Base-by-base conservation (phyloP, 495 filamentous ascomycete genomes). In the Oidiodendron maius region DNA sequence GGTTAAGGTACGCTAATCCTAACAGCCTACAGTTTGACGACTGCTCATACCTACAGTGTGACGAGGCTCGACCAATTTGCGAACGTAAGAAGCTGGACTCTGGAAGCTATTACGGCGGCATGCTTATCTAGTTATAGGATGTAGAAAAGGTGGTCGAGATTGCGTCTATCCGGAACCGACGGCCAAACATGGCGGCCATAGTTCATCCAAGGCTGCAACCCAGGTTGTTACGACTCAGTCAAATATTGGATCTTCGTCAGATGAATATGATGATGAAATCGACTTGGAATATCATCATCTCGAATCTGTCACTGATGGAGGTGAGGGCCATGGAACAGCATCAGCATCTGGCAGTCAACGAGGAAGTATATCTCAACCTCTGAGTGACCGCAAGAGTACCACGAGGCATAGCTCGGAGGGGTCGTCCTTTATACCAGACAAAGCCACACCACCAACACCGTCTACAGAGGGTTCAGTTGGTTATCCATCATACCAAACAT, bases 41-140 rank as follows among this genome's bases (percentile, higher is more conserved):
- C 23, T 42, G 26, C 50, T 57, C 41, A 44, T 32, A 37, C 39
- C 35, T 36, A 20, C 63, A 89, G 84, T 96, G 88, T 62, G 89
- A 95, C 58, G 91, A 95, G 62, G 74, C 68, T 25, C 89, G 81
- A 58, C 93, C 93, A 18, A 67, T 87, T 26, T 98, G 93, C 64
- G 90, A 97, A 62, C 73, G 88, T 91, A 66, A 68, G 80, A 37
- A 28, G 23, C 10, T 10, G 20, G 8, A 6, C 21, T 20, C 11
- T 18, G 9, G 9, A 26, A 15, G 44, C 6, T 35, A 20, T 12
- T 24, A 3, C 3, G 18, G 17, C 10, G 9, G 16, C 37, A 24
- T 43, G 28, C 39, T 45, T 53, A 61, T 63, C 44, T 21, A 1
- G 24, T 42, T 13, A 38, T 50, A 88, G 84, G 88, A 55, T 95